Conservation (phyloP, 192 early-diverging fungal species). For the Backusella tarrabulga region DNA sequence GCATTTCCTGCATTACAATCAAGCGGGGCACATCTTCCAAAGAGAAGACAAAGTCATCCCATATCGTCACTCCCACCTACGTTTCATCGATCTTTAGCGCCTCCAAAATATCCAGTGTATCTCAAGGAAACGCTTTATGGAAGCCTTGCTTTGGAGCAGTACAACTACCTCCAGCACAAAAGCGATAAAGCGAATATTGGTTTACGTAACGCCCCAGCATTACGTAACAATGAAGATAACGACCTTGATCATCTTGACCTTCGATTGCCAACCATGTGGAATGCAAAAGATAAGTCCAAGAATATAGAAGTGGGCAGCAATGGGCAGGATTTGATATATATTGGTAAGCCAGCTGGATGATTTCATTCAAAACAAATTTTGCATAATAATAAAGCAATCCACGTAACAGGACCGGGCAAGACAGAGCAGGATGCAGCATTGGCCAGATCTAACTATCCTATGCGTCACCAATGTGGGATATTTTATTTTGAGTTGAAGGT, state of each 20-base stretch:
- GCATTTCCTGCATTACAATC: slow-evolving; percentile 31
- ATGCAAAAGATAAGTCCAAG: slow-evolving; percentile 53
- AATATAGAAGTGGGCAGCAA: slow-evolving; percentile 43
- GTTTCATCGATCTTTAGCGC: slow-evolving; percentile 11
- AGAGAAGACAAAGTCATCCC: slow-evolving; percentile 7
- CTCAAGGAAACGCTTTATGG: slow-evolving; percentile 28
- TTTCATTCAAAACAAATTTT: background rate
- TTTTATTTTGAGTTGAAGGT: slow-evolving; percentile 93
- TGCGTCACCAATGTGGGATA: slow-evolving; percentile 82
- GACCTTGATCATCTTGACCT: slow-evolving; percentile 16
- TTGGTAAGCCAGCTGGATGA: slow-evolving; percentile 33
- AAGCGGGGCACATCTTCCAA: background rate
- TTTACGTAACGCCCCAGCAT: background rate
- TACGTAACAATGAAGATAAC: background rate
- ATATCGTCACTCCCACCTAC: background rate
- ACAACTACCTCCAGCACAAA: slow-evolving; percentile 14
- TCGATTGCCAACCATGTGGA: slow-evolving; percentile 60
- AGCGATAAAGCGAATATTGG: background rate
- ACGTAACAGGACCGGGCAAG: slow-evolving; percentile 29
- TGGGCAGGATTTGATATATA: slow-evolving; percentile 47
- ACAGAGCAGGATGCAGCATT: slow-evolving; percentile 79
- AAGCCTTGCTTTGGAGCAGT: slow-evolving; percentile 22
- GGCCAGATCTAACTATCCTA: slow-evolving; percentile 75
- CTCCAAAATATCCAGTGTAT: slow-evolving; percentile 29
- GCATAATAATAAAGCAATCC: background rate